These are phyloP conservation scores for Pichia sp. DNA, from an alignment of 1,139 yeast genomes.

Conservation along the genomic window DNA sequence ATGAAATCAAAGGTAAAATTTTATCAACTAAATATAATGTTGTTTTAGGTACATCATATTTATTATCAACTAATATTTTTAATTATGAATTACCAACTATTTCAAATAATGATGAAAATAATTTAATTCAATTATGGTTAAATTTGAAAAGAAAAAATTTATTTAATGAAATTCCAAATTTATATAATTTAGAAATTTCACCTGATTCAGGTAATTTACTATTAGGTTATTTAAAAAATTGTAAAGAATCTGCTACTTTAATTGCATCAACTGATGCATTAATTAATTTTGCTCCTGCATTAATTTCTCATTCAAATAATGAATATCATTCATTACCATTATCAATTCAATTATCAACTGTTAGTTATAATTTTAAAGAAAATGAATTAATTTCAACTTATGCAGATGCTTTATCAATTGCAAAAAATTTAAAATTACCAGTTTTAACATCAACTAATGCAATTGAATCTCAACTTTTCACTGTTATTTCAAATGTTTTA, in stretches of 20 bases:
- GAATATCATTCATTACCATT: slow-evolving; percentile 47
- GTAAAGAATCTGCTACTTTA: slow-evolving; percentile 34
- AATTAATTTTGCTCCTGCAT: slow-evolving; percentile 56
- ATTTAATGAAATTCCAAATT: slow-evolving; percentile 49
- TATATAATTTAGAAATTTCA: slow-evolving; percentile 64
- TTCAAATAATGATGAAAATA: slow-evolving; percentile 37
- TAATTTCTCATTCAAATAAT: slow-evolving; percentile 31
- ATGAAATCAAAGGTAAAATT: slow-evolving; percentile 41
- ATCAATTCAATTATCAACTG: slow-evolving; percentile 66
- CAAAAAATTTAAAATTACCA: slow-evolving; percentile 62
- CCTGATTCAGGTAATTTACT: slow-evolving; percentile 80
- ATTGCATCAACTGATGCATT: slow-evolving; percentile 66
- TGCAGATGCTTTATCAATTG: slow-evolving; percentile 54
- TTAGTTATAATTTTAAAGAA: slow-evolving; percentile 54
- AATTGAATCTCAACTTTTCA: slow-evolving; percentile 60
- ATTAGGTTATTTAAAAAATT: slow-evolving; percentile 59
- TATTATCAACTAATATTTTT: slow-evolving; percentile 59
- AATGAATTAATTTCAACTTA: slow-evolving; percentile 61
- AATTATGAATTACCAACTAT: slow-evolving; percentile 51
- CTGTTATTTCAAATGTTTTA: slow-evolving; percentile 61
- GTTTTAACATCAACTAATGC: slow-evolving; percentile 63
- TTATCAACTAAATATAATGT: slow-evolving; percentile 61
- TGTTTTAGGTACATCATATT: slow-evolving; percentile 60
- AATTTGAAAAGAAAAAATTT: slow-evolving; percentile 48
- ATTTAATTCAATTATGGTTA: slow-evolving; percentile 58